phyloP scores from a whole-genome alignment of 2,329 filamentous ascomycete genomes.

The Tolypocladium pustulatum region DNA sequence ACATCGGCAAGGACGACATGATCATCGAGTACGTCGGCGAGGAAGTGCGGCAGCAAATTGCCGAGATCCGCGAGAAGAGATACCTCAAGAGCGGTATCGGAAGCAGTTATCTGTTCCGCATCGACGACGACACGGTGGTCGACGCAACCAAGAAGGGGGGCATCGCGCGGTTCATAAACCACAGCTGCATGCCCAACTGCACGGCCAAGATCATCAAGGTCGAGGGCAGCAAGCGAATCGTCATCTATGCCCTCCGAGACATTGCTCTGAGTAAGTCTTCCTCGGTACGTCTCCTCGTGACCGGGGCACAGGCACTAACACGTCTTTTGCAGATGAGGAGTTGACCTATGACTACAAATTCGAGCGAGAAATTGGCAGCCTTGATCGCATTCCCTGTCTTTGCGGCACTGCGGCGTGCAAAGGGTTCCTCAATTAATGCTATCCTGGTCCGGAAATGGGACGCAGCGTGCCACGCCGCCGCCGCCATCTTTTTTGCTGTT shows the following conservation, averaged over 20 bases:
- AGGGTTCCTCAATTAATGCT: slow-evolving; percentile 87
- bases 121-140: slow-evolving; percentile 94
- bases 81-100: slow-evolving; percentile 96
- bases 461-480: not conserved
- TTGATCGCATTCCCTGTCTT: slow-evolving; percentile 93
- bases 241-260: slow-evolving; percentile 95
- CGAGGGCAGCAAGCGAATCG: slow-evolving; percentile 94
- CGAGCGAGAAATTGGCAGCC: slow-evolving; percentile 88
- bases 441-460: not conserved
- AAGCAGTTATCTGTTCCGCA: slow-evolving; percentile 94
- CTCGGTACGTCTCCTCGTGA: not conserved
- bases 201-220: slow-evolving; percentile 99
- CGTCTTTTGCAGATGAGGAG: slow-evolving; percentile 67
- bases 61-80: slow-evolving; percentile 84
- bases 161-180: slow-evolving; percentile 97
- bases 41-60: slow-evolving; percentile 91
- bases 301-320: slow-evolving; percentile 9
- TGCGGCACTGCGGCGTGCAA: slow-evolving; percentile 96
- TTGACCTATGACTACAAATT: slow-evolving; percentile 99
- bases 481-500: not conserved
- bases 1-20: slow-evolving; percentile 96
- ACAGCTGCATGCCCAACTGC: slow-evolving; percentile 96
- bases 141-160: slow-evolving; percentile 98
- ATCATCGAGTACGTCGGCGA: slow-evolving; percentile 99
- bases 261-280: slow-evolving; percentile 76